Percentiles rank a stretch among this genome's conserved stretches.
These are phyloP conservation scores for Hypoxylon perforatum DNA, from an alignment of 495 filamentous ascomycete genomes.

Conservation along the genomic window DNA sequence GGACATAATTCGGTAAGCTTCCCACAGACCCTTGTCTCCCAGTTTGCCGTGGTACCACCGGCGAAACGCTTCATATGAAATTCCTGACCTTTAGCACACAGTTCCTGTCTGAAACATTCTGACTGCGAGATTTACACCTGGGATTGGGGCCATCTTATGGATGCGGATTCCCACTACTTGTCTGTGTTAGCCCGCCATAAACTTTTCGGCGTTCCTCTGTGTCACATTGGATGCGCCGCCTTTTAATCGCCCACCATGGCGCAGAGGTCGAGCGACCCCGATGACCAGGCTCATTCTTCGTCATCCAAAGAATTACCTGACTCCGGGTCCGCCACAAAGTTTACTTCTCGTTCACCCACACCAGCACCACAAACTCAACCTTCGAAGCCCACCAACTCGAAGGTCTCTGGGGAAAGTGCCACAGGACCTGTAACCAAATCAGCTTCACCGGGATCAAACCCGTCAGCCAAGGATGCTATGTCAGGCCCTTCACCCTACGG, in stretches of 20 bases:
- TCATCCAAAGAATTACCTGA: constrained; percentile 47
- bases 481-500: constrained; percentile 78
- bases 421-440: constrained; percentile 57
- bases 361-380: constrained; percentile 35
- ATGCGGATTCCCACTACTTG: constrained; percentile 36
- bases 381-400: constrained; percentile 41
- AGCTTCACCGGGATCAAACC: constrained; percentile 51
- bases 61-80: constrained; percentile 42
- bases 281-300: constrained; percentile 50
- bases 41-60: constrained; percentile 42
- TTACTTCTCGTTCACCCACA: constrained; percentile 42
- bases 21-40: constrained; percentile 38
- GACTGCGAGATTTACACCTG: constrained; percentile 41
- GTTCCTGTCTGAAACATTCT: constrained; percentile 41
- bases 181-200: constrained; percentile 40
- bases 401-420: constrained; percentile 42
- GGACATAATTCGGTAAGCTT: constrained; percentile 44
- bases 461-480: constrained; percentile 51
- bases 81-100: constrained; percentile 28
- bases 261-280: constrained; percentile 48
- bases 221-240: constrained; percentile 48
- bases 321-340: constrained; percentile 41
- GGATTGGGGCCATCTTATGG: constrained; percentile 41
- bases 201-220: constrained; percentile 47
- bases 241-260: constrained; percentile 50